Evolutionary conservation across 1,284 basidiomycete species (phyloP), one percentile per base, ranked within the genome.

Genomic region (Bjerkandera adusta): DNA sequence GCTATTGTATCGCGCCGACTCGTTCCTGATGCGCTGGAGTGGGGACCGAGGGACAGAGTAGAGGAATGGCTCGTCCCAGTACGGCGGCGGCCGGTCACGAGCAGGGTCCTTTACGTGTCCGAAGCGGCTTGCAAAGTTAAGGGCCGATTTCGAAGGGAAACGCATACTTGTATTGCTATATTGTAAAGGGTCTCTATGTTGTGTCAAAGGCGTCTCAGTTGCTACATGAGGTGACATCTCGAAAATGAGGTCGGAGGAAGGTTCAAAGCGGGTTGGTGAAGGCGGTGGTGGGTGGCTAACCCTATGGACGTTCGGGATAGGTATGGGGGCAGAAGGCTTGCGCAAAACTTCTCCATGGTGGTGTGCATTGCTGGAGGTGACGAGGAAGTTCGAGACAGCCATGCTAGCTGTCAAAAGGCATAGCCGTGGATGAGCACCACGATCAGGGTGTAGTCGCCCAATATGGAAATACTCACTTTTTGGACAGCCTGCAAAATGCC

Each of bases 221-320:
- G 36, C 24, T 8, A 42, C 36, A 41, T 49, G 25, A 10, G 56
- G 56, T 4, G 56, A 57, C 56, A 57, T 57, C 25, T 57, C 54
- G 40, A 57, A 57, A 3, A 57, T 47, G 13, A 57, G 43, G 29
- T 57, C 56, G 12, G 49, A 54, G 12, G 47, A 47, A 29, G 45
- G 3, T 16, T 51, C 32, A 18, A 36, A 25, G 10, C 50, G 46
- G 7, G 45, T 48, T 8, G 54, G 54, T 15, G 54, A 56, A 22
- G 49, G 45, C n/a, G 49, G 52, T 16, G 54, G 54, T 7, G 49
- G 48, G 34, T 52, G 45, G 13, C 50, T 48, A 1, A 34, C 41
- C 20, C 44, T 51, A 29, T 50, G 54, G 21, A 47, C 38, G 32
- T 42, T 45, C n/a, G 56, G 56, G 20, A 57, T 57, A 29, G 56